Evolutionary conservation across 306 rosid species (phyloP).

Genomic region (Astragalus glycyphyllos): DNA sequence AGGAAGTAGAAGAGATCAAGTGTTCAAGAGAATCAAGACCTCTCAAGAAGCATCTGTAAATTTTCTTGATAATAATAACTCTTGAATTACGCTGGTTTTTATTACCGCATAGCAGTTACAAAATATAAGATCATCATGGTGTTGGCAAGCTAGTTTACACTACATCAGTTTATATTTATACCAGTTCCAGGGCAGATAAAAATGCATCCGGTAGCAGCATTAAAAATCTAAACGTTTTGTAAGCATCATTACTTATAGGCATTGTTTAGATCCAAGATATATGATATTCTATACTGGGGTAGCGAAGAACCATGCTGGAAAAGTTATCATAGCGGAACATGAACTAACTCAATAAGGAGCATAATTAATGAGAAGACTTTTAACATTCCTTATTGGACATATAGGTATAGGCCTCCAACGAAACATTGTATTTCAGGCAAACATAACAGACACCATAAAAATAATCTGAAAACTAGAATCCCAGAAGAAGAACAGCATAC

Average conservation of each 20-base stretch:
- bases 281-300: not conserved
- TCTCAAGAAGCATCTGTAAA: conserved; percentile 18
- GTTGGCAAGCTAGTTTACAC: not conserved
- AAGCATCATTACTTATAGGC: conserved; percentile 1
- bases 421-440: not conserved
- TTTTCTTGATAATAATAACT: not conserved
- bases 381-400: conserved; percentile 10
- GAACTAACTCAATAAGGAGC: conserved; percentile 23
- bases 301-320: not conserved
- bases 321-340: not conserved
- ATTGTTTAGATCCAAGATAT: conserved; percentile 1
- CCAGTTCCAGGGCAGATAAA: conserved; percentile 23
- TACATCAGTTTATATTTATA: conserved; percentile 27
- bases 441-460: conserved; percentile 18
- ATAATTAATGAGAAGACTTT: not conserved
- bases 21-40: conserved; percentile 6
- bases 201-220: not conserved
- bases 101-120: conserved; percentile 5
- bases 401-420: conserved; percentile 3
- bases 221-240: not conserved
- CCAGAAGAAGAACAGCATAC: conserved; percentile 2
- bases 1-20: conserved; percentile 1
- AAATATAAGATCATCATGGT: conserved; percentile 1
- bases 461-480: conserved; percentile 21
- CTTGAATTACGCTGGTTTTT: not conserved